Base-by-base conservation (phyloP, 2,329 filamentous ascomycete species). In the Anisogramma anomala region DNA sequence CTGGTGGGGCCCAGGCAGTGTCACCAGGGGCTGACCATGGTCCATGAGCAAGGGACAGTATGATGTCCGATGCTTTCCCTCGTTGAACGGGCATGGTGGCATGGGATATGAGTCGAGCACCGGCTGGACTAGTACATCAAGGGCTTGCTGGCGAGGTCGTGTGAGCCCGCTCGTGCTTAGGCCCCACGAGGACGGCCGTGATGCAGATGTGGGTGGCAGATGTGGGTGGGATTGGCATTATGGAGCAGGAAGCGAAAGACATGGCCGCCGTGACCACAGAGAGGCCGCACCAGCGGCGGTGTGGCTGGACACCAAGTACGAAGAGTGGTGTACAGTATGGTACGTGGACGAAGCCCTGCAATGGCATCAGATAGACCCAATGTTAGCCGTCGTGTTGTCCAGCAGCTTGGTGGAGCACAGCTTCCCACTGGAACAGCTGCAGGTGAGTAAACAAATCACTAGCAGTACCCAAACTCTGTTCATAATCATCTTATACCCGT, bases 141-240 rank as follows among this genome's bases (percentile, higher is more conserved):
- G 30, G 35, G 38, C 23, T 40, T 22, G 25, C 25, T 17, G 23
- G 25, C 25, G 28, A 41, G 38, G 41, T 47, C 45, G 33, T 41
- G 45, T 47, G 45, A 44, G 25, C 45, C 22, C 17, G 30, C 36
- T 28, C 33, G 30, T 19, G 4, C n/a, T 35, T 31, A 7, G 41
- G 26, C 30, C 41, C 44, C 45, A 47, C 45, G 42, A 36, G 44
- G 36, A 25, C 5, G 17, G 32, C 26, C 41, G 30, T 39, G 37
- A 41, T 44, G 45, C 45, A 47, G 41, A 33, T 36, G 26, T 20
- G 34, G 41, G 37, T 43, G n/a, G n/a, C n/a, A n/a, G 37, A 41
- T 44, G 45, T 41, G 44, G 41, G 28, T 36, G 26, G 17, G 34
- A 38, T 34, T 43, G 34, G 37, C 38, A 37, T 41, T 37, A 32